Evolutionary conservation across 257 asterid genomes (phyloP).

Genomic region (Solanum medicagineum): DNA sequence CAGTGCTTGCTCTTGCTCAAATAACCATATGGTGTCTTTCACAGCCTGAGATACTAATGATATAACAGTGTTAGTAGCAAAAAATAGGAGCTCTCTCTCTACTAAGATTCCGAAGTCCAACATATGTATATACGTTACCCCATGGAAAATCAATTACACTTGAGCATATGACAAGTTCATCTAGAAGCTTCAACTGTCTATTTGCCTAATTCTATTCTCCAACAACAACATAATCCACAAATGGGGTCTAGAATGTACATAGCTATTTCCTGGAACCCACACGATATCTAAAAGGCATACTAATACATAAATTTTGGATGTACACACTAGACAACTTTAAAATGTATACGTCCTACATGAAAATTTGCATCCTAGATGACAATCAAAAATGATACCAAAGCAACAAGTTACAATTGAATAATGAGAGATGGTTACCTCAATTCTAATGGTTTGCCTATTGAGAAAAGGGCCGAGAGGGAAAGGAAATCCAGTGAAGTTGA

Average conservation of each 20-base stretch:
- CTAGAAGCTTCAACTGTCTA: background rate
- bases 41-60: conserved; percentile 48
- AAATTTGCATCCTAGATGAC: background rate
- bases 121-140: background rate
- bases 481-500: conserved; percentile 87
- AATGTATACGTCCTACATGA: background rate
- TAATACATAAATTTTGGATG: background rate
- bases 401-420: background rate
- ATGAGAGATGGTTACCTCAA: conserved; percentile 40
- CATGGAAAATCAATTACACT: background rate
- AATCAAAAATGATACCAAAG: background rate
- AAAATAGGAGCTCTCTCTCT: background rate
- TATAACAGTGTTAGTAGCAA: conserved; percentile 6
- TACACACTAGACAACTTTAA: background rate
- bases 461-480: conserved; percentile 97
- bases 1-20: conserved; percentile 95
- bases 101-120: background rate
- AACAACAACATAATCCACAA: background rate
- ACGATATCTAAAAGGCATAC: too few relatives aligned
- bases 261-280: too few relatives aligned
- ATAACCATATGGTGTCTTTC: conserved; percentile 64
- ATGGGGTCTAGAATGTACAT: too few relatives aligned
- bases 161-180: background rate
- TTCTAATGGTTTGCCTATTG: conserved; percentile 67
- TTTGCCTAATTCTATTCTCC: background rate